phyloP scores from a whole-genome alignment of 495 filamentous ascomycete genomes.

The Saxophila tyrrhenica region DNA sequence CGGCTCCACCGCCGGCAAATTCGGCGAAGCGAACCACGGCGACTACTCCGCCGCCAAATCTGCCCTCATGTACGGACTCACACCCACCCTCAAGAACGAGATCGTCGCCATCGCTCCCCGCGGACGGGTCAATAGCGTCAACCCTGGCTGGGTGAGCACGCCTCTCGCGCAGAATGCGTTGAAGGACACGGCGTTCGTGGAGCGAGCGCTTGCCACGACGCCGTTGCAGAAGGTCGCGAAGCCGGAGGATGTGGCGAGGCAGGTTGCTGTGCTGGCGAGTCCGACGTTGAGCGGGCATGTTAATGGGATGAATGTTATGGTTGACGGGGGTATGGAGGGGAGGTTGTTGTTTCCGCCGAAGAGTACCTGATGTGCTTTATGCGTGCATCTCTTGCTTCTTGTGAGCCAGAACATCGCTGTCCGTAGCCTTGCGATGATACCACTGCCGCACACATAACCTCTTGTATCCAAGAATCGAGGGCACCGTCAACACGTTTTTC shows the following conservation, averaged over 20 bases:
- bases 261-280: constrained; percentile 20
- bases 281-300: constrained; percentile 17
- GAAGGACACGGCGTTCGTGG: constrained; percentile 14
- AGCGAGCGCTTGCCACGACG: constrained; percentile 17
- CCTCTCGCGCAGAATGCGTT: constrained; percentile 16
- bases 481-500: neutral
- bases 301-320: constrained; percentile 16
- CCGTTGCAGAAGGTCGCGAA: constrained; percentile 18
- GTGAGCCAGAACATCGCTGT: no score
- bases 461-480: no score
- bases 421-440: no score
- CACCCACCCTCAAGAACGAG: constrained; percentile 20
- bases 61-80: constrained; percentile 19
- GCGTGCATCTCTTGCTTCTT: no score
- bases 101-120: constrained; percentile 13
- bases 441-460: no score
- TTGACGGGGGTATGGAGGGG: constrained; percentile 21
- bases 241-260: constrained; percentile 15
- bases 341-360: constrained; percentile 15
- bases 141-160: constrained; percentile 19
- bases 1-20: constrained; percentile 19
- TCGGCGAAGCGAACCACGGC: constrained; percentile 17
- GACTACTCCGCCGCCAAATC: constrained; percentile 18
- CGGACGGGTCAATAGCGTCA: constrained; percentile 14
- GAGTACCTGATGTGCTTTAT: neutral